These are phyloP conservation scores for Debaryomyces sp. DNA, from an alignment of 1,139 yeast species.

Conservation along the genomic window DNA sequence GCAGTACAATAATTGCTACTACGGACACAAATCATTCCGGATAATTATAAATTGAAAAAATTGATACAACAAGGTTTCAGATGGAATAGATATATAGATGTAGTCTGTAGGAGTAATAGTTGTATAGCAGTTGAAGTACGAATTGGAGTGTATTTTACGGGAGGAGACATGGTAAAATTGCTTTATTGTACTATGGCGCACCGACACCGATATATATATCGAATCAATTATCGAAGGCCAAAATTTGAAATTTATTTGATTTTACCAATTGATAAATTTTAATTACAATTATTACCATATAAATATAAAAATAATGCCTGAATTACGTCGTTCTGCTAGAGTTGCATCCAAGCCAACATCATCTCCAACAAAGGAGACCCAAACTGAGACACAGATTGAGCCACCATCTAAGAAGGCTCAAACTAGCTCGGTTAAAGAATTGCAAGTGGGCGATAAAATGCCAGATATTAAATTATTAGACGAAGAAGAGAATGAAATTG, in stretches of 20 bases:
- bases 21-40: conserved; percentile 1
- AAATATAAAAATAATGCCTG: conserved; percentile 36
- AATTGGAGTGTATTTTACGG: background rate
- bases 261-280: background rate
- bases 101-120: background rate
- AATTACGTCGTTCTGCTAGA: conserved; percentile 58
- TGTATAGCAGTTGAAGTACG: background rate
- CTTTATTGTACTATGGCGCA: background rate
- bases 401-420: conserved; percentile 12
- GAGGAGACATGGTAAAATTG: background rate
- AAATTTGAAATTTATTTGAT: background rate
- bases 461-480: conserved; percentile 67
- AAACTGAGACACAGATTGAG: conserved; percentile 9
- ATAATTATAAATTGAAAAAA: background rate
- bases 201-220: background rate
- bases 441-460: conserved; percentile 67
- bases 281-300: background rate
- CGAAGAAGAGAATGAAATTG: conserved; percentile 66
- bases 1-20: background rate
- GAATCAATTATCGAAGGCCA: background rate
- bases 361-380: conserved; percentile 4
- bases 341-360: conserved; percentile 27
- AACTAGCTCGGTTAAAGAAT: conserved; percentile 20
- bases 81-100: background rate
- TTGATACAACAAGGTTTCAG: background rate